Percentiles rank a stretch among this genome's conserved stretches.
phyloP scores from a whole-genome alignment of 257 asterid species.

The Misopates orontium region DNA sequence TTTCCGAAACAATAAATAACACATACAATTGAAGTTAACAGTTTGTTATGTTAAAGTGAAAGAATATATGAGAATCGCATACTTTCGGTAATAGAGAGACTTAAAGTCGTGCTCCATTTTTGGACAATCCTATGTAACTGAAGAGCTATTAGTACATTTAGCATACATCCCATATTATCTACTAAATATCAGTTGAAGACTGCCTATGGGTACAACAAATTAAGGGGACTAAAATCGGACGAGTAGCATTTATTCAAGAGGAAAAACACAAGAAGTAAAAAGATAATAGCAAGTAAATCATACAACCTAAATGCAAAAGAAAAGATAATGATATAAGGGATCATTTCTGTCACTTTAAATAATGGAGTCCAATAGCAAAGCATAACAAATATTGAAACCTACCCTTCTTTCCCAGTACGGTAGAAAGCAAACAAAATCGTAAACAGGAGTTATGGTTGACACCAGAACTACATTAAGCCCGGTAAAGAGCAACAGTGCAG shows the following conservation, averaged over 20 bases:
- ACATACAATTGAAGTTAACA: not conserved
- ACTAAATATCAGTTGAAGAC: not conserved
- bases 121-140: not conserved
- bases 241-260: not conserved
- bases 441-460: conserved; percentile 71
- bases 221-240: conserved; percentile 1
- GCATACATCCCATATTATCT: not conserved
- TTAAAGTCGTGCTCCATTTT: not conserved
- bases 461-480: conserved; percentile 79
- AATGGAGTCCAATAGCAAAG: conserved; percentile 16
- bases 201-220: too few species aligned
- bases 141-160: not conserved
- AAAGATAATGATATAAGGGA: not conserved
- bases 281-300: not conserved
- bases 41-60: not conserved
- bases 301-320: not conserved
- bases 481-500: conserved; percentile 73
- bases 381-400: conserved; percentile 25
- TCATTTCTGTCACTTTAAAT: conserved; percentile 1
- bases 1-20: conserved; percentile 1
- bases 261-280: not conserved
- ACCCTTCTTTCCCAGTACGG: conserved; percentile 92
- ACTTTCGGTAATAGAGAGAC: conserved; percentile 6
- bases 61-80: conserved; percentile 11
- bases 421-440: conserved; percentile 84